A percentile compares a stretch with the other conserved stretches of the same genome.
These are phyloP conservation scores for Mucor velutinosus DNA, from an alignment of 371 early-diverging fungal genomes.

Conservation along the genomic window DNA sequence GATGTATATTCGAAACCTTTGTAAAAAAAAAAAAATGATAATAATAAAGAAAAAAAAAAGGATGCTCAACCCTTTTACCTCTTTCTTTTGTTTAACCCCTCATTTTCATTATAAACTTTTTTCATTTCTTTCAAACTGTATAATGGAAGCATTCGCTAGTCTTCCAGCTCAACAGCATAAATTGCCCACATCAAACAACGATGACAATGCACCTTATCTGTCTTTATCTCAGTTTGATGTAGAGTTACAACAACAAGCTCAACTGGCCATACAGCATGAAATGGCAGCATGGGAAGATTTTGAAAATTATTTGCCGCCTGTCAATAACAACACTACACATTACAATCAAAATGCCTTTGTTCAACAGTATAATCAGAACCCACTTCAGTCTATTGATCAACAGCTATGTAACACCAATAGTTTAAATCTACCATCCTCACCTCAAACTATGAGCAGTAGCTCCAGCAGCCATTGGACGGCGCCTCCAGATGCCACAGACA, in stretches of 20 bases:
- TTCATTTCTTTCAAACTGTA: not conserved
- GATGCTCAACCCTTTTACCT: not conserved
- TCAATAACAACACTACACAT: not conserved
- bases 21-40: not conserved
- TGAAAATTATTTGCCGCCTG: conserved; percentile 38
- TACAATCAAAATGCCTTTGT: not conserved
- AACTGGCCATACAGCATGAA: conserved; percentile 36
- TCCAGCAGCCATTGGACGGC: not conserved
- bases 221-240: conserved; percentile 41
- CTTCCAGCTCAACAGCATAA: not conserved
- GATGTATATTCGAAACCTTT: conserved; percentile 1
- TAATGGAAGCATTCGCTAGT: conserved; percentile 11
- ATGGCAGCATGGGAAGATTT: conserved; percentile 39
- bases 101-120: not conserved
- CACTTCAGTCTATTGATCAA: not conserved
- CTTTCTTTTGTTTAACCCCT: not conserved
- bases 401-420: not conserved
- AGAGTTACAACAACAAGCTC: conserved; percentile 48
- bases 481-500: not conserved
- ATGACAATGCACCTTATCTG: conserved; percentile 9
- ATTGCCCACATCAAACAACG: not conserved
- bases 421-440: not conserved
- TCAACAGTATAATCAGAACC: not conserved
- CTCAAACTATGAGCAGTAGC: not conserved
- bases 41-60: not conserved